phyloP scores from a whole-genome alignment of 768 basidiomycete genomes.

The Serendipita sp. region DNA sequence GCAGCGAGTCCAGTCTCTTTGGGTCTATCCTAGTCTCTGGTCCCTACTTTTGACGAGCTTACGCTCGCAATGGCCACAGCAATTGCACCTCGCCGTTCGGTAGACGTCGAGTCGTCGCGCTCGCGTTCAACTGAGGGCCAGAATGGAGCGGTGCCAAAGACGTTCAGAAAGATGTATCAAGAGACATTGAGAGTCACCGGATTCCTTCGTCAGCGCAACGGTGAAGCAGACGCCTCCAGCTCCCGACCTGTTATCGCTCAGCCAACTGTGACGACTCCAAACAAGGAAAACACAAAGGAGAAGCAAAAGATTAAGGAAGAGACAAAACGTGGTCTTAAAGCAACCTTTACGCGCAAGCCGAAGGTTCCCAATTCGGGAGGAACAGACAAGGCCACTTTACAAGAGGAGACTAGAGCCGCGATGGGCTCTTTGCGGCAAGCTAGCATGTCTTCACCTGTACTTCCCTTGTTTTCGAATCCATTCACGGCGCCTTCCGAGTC shows the following conservation, averaged over 20 bases:
- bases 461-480: slow-evolving; percentile 1
- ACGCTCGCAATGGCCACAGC: slow-evolving; percentile 1
- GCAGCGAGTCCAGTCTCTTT: not conserved
- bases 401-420: not conserved
- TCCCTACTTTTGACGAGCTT: not conserved
- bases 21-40: not conserved
- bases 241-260: not conserved
- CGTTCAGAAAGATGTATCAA: not conserved
- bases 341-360: slow-evolving; percentile 4
- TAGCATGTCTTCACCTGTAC: slow-evolving; percentile 4
- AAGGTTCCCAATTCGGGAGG: slow-evolving; percentile 4
- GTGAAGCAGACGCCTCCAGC: not conserved
- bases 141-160: not conserved
- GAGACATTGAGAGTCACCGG: not conserved
- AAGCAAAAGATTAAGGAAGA: not conserved
- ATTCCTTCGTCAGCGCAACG: not conserved
- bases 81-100: not conserved
- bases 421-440: slow-evolving; percentile 5
- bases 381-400: not conserved
- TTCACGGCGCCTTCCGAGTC: not conserved
- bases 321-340: not conserved
- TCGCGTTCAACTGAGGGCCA: not conserved
- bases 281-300: not conserved
- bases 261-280: not conserved
- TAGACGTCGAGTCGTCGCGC: slow-evolving; percentile 3